Percentiles rank a stretch among this genome's conserved stretches.
Evolutionary conservation across 176 grass and related monocot genomes (phyloP).

Genomic region (Aegilops bicornis): DNA sequence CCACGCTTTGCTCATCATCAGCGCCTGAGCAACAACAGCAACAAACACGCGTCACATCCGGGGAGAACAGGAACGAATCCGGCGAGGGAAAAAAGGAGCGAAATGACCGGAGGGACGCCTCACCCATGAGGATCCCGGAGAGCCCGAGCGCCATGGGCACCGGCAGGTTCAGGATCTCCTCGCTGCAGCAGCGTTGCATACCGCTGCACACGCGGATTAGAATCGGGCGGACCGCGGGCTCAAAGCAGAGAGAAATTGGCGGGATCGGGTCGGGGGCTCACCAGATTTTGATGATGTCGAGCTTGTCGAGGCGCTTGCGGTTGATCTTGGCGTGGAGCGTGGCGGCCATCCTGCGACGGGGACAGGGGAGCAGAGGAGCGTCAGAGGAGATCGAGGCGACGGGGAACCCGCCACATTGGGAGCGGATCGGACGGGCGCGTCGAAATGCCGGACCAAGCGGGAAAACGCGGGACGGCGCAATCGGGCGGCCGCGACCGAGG

Average conservation of each 20-base stretch:
- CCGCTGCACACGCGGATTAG: background rate
- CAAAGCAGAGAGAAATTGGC: background rate
- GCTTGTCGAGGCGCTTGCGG: slow-evolving; percentile 70
- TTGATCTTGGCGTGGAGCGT: slow-evolving; percentile 85
- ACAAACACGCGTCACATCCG: background rate
- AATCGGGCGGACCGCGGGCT: background rate
- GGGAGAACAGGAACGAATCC: background rate
- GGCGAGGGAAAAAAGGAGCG: background rate
- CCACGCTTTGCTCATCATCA: slow-evolving; percentile 65
- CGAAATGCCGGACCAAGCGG: background rate
- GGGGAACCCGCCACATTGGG: background rate
- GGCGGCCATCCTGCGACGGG: slow-evolving; percentile 74
- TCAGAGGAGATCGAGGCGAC: background rate
- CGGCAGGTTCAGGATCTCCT: slow-evolving; percentile 89
- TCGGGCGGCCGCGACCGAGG: background rate
- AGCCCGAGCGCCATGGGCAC: slow-evolving; percentile 95
- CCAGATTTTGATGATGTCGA: slow-evolving; percentile 97
- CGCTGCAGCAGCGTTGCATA: slow-evolving; percentile 38
- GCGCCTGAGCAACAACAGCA: too few species aligned
- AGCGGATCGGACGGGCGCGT: background rate
- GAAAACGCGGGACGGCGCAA: background rate
- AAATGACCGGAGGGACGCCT: background rate
- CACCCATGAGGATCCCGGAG: slow-evolving; percentile 94
- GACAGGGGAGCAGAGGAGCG: background rate
- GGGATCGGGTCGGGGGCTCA: background rate